Conservation (phyloP, 176 grass and related monocot species). For the Puccinellia tenuiflora region DNA sequence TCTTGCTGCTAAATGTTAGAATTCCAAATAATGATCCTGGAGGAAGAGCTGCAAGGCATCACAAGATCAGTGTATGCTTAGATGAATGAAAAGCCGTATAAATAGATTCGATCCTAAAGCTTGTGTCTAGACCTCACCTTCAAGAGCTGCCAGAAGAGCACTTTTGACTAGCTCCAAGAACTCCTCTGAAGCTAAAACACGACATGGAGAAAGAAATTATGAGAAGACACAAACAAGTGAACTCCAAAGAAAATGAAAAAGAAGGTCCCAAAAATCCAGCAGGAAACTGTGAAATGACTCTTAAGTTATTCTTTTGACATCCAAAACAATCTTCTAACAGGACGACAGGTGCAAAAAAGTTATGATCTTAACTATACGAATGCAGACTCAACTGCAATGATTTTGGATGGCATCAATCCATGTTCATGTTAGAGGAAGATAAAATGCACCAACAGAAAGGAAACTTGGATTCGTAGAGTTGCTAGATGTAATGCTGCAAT, state of each 20-base stretch:
- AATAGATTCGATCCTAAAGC: constrained; percentile 15
- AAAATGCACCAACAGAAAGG: background rate
- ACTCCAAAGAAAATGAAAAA: constrained; percentile 2
- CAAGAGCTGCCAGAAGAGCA: constrained; percentile 89
- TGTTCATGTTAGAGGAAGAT: background rate
- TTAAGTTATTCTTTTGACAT: background rate
- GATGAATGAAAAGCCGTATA: background rate
- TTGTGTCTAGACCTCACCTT: constrained; percentile 49
- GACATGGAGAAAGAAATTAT: constrained; percentile 16
- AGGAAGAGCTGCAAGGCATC: constrained; percentile 60
- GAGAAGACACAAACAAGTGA: constrained; percentile 12
- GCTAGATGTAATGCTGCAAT: background rate
- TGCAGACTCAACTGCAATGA: background rate
- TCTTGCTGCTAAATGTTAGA: constrained; percentile 88
- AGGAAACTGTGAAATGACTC: background rate
- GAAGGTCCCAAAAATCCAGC: background rate
- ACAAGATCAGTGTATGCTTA: constrained; percentile 26
- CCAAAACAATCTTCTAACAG: background rate
- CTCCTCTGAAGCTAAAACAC: constrained; percentile 85
- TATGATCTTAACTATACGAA: background rate
- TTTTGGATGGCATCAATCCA: background rate
- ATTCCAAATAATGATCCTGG: constrained; percentile 93
- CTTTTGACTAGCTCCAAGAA: constrained; percentile 96
- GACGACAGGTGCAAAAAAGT: background rate
- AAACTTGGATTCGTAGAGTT: background rate